These are phyloP conservation scores for Parathielavia hyrcaniae DNA, from an alignment of 495 filamentous ascomycete genomes.

Conservation along the genomic window DNA sequence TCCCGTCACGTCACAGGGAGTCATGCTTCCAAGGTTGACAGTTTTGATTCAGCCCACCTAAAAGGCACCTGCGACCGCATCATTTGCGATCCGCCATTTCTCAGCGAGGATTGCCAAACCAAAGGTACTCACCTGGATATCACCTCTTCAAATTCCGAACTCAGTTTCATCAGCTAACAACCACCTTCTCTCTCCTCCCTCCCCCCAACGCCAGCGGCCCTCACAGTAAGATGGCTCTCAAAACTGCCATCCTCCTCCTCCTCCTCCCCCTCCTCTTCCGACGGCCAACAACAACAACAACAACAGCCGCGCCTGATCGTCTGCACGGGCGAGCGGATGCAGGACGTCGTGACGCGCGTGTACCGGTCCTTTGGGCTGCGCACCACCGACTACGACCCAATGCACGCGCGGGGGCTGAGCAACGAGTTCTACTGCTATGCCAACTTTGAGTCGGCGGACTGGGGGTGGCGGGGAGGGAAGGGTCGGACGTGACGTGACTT, in stretches of 20 bases:
- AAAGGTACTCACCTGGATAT: constrained; percentile 57
- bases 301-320: constrained; percentile 44
- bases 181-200: too few species aligned
- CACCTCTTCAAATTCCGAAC: background rate
- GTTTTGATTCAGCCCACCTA: constrained; percentile 36
- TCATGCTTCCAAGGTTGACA: background rate
- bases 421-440: constrained; percentile 77
- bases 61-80: constrained; percentile 61
- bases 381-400: constrained; percentile 56
- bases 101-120: constrained; percentile 74
- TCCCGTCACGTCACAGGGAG: background rate
- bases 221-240: constrained; percentile 65
- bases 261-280: background rate
- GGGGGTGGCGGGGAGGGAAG: constrained; percentile 41
- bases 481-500: background rate
- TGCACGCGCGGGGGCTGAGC: constrained; percentile 61
- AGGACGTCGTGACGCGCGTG: constrained; percentile 45
- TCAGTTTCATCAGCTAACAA: background rate
- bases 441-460: constrained; percentile 54
- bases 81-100: constrained; percentile 70
- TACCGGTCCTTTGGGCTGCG: constrained; percentile 45
- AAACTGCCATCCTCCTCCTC: constrained; percentile 25
- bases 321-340: constrained; percentile 69
- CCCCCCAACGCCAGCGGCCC: constrained; percentile 47
- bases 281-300: background rate